Evolutionary conservation across 2,329 filamentous ascomycete species (phyloP).

Genomic region (Fusarium caatingaense): DNA sequence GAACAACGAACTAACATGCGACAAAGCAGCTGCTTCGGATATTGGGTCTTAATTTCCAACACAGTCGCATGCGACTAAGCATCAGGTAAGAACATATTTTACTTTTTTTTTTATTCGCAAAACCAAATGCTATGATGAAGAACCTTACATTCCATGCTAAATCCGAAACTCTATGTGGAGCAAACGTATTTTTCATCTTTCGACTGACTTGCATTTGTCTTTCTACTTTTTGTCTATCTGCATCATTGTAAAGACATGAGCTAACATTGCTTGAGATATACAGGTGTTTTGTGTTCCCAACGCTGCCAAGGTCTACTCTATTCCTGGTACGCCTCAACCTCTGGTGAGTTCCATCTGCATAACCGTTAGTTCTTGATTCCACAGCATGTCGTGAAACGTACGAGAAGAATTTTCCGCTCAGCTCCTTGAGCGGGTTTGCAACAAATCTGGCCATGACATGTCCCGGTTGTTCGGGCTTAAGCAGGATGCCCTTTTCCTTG

Average conservation of each 20-base stretch:
- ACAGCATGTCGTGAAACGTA: slow-evolving; percentile 54
- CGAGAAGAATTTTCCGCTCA: slow-evolving; percentile 82
- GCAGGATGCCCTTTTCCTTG: slow-evolving; percentile 76
- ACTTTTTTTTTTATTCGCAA: slow-evolving; percentile 34
- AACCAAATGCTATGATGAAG: slow-evolving; percentile 68
- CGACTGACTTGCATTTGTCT: slow-evolving; percentile 69
- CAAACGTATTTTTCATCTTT: slow-evolving; percentile 86
- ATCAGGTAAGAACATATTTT: slow-evolving; percentile 45
- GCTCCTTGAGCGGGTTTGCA: slow-evolving; percentile 68
- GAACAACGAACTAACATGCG: slow-evolving; percentile 13
- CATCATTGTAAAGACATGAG: slow-evolving; percentile 25
- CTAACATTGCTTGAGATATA: slow-evolving; percentile 43
- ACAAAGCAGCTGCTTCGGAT: slow-evolving; percentile 10
- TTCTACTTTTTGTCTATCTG: slow-evolving; percentile 36
- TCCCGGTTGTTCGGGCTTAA: slow-evolving; percentile 86
- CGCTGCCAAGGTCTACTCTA: slow-evolving; percentile 11
- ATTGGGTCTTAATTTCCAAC: neutral
- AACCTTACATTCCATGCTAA: slow-evolving; percentile 81
- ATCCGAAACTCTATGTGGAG: slow-evolving; percentile 75
- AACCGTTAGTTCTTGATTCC: slow-evolving; percentile 31
- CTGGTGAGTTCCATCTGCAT: slow-evolving; percentile 55
- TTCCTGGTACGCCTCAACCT: slow-evolving; percentile 66
- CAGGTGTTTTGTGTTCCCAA: slow-evolving; percentile 16
- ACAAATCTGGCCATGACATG: slow-evolving; percentile 86
- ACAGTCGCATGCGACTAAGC: neutral